Evolutionary conservation across 2,329 filamentous ascomycete genomes (phyloP), one percentile per base, ranked within the genome.

Genomic region (Gnomoniopsis sp.): DNA sequence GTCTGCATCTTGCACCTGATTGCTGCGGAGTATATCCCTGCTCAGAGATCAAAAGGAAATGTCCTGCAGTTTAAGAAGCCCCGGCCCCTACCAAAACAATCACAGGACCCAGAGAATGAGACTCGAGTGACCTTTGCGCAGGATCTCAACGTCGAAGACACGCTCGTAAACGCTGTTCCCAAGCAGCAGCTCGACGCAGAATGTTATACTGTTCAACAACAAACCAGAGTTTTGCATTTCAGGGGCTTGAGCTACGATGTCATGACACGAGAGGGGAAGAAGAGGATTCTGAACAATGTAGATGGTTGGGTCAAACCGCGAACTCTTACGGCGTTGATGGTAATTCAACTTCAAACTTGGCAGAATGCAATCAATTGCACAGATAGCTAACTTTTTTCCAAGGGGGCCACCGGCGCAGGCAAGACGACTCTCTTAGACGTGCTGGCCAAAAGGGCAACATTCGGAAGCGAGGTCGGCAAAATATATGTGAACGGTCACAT

Each of bases 341-440:
- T 10, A n/a, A 6, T n/a, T n/a, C n/a, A n/a, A 6, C 38, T 43
- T 36, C 34, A 8, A 7, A 7, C 34, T 15, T 36, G 34, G 8
- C 8, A 15, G 34, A 15, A 7, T 36, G 7, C 34, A 7, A 15
- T 8, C 8, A 36, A 8, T 15, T 15, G 7, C 34, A 36, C 34
- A 8, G 34, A 36, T 36, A 15, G 34, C 7, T 36, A 7, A 7
- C 7, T 36, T 36, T 36, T 15, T 36, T 8, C 34, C n/a, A n/a
- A 36, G 34, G 88, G 90, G 66, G 85, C 89, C 2, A 89, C 87
- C 12, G 90, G 90, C 64, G 91, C 91, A 17, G 91, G 91, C 53
- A 96, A 96, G 73, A 96, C 91, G 0, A 95, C 91, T 2, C 80
- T 96, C 2, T 77, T 96, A 7, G 91, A 96, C 70, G 89, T 91